phyloP scores from a whole-genome alignment of 2,329 filamentous ascomycete species.

The Akanthomyces lecanii region DNA sequence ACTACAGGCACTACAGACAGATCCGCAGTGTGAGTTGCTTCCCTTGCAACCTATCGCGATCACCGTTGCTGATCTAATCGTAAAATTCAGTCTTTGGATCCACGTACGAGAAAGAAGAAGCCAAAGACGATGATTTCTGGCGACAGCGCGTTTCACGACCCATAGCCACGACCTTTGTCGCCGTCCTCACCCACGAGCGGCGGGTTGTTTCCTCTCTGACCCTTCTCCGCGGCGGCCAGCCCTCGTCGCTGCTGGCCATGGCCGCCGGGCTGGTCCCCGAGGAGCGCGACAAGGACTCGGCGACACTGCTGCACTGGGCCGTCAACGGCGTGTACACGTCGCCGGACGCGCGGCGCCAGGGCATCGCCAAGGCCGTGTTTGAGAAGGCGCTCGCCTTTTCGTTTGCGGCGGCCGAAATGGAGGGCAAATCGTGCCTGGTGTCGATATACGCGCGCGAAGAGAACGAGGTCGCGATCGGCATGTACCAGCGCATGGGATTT shows the following conservation, averaged over 20 bases:
- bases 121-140: constrained; percentile 14
- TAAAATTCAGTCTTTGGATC: constrained; percentile 7
- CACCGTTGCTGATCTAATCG: background rate
- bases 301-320: constrained; percentile 7
- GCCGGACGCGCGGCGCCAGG: background rate
- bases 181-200: background rate
- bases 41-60: background rate
- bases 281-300: constrained; percentile 8
- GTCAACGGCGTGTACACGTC: constrained; percentile 15
- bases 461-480: constrained; percentile 5
- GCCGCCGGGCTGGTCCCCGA: background rate
- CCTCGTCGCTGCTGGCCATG: constrained; percentile 2
- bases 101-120: constrained; percentile 1
- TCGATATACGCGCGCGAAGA: background rate
- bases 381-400: background rate
- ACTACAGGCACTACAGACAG: constrained; percentile 7
- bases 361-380: constrained; percentile 7
- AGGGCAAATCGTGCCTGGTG: constrained; percentile 10
- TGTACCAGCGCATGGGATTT: constrained; percentile 10
- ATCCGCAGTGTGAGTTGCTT: constrained; percentile 7
- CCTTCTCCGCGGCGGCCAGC: background rate
- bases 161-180: constrained; percentile 4
- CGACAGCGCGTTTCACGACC: background rate
- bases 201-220: constrained; percentile 7
- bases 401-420: background rate